Conservation (phyloP, 225 moss, liverwort and hornwort species). For the Antitrichia curtipendula region DNA sequence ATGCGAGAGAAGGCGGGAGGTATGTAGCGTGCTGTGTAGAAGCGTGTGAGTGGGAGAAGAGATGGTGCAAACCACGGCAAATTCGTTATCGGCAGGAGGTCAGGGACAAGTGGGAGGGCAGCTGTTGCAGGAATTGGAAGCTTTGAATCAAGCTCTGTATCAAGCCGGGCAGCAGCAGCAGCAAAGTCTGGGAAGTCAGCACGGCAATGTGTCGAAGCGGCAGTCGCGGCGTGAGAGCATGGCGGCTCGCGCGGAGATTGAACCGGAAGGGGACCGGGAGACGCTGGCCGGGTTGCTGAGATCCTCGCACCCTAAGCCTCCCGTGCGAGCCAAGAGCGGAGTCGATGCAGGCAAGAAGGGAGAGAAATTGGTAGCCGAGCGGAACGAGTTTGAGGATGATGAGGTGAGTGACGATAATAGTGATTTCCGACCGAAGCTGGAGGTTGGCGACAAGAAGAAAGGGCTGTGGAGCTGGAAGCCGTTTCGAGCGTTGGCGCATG, state of each 20-base stretch:
- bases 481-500: conserved; percentile 80
- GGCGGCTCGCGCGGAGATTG: conserved; percentile 23
- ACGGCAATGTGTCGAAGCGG: neutral
- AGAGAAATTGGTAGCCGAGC: neutral
- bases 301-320: conserved; percentile 30
- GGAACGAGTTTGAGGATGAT: conserved; percentile 53
- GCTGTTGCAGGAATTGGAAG: conserved; percentile 86
- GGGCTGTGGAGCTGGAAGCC: conserved; percentile 94
- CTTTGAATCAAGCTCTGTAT: conserved; percentile 88
- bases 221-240: conserved; percentile 44
- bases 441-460: conserved; percentile 64
- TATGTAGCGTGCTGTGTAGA: neutral
- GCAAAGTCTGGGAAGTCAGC: neutral
- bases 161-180: conserved; percentile 45
- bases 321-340: neutral
- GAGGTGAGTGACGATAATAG: conserved; percentile 60
- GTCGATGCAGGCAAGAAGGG: conserved; percentile 6
- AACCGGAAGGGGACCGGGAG: conserved; percentile 6
- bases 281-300: conserved; percentile 3
- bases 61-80: conserved; percentile 40
- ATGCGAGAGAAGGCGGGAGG: neutral
- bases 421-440: conserved; percentile 61
- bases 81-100: conserved; percentile 9
- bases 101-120: conserved; percentile 46
- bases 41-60: neutral